Evolutionary conservation across 2,329 filamentous ascomycete genomes (phyloP), one percentile per base, ranked within the genome.

Genomic region (Clonostachys rosea): DNA sequence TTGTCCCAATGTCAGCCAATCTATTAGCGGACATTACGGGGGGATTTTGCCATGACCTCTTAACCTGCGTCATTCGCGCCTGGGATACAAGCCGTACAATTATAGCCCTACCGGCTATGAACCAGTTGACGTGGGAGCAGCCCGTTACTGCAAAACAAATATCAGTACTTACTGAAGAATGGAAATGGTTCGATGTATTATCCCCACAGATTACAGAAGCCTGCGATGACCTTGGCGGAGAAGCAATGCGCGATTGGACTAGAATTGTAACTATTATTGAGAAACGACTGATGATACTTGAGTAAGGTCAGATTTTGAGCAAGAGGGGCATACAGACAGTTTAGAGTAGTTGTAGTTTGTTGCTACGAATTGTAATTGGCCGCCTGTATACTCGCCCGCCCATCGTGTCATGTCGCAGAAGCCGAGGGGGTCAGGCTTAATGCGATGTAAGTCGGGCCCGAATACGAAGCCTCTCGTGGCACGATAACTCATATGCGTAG

Each of bases 61-160:
- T 96, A 6, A 86, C 83, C 13, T 76, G 70, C 43, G 86, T 94
- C 0, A 76, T 94, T 36, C 75, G 92, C 17, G 92, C 92, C 0
- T 99, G 92, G 94, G 92, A 97, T 17, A 46, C 48, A 45, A 81
- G 75, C 63, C 86, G 85, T 64, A 79, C 74, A 52, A 89, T 95
- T 35, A 58, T 94, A 2, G 86, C 92, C 1, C 87, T 87, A 3
- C 84, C 86, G 2, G 84, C 87, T 33, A 95, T 96, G 89, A 96
- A 96, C 63, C 90, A 83, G 20, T 83, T 85, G 5, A 96, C 96
- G 91, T 95, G 88, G 86, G 73, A 76, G 47, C 90, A 96, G 61
- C 91, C 91, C 3, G 71, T 95, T 42, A 96, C 91, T 1, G 75
- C 68, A 44, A 81, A 79, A 52, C 89, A 96, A 53, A 67, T 96